Base-by-base conservation (phyloP, 1,139 yeast genomes). In the Saccharomyces hybrid region DNA sequence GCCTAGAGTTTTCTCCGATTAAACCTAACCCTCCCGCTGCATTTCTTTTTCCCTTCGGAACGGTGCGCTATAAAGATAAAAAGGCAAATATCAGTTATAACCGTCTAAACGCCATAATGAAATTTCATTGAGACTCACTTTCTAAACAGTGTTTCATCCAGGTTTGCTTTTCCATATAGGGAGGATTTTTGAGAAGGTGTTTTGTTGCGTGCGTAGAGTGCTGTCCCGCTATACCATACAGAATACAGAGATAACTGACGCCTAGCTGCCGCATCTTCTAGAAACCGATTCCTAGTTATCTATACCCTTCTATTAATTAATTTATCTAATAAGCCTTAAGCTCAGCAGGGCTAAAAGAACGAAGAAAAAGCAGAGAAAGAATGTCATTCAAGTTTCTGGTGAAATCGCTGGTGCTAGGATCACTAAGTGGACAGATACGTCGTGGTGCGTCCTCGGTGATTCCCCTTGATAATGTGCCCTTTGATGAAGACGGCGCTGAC, bases 401-500 rank as follows among this genome's bases (percentile, higher is more conserved):
- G 19, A 24, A 38, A 38, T 38, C 44, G 12, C 12, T 38, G 26
- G 9, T 38, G 11, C 24, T 38, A n/a, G 44, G 44, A 14, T 38
- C 44, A 4, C 11, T 38, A 38, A 11, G 44, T 19, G 44, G 44
- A 38, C 44, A 38, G 3, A 16, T 38, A 38, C 44, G 44, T 12
- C 19, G 44, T 11, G 44, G 44, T 38, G 19, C 7, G 19, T 38
- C 44, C 4, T 38, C 44, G n/a, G 44, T 38, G 11, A 19, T 38
- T 11, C 44, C 44, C 11, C 44, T 21, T 38, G 44, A 19, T 11
- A 24, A 19, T 38, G 44, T 38, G 11, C 19, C 44, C 21, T 38
- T 16, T 11, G 44, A 24, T 19, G 44, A 12, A 38, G 44, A 38
- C 24, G 24, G 19, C 19, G 26, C 44, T 34, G 62, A 61, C 27